phyloP scores from a whole-genome alignment of 192 early-diverging fungal species.

The Entomortierella lignicola region DNA sequence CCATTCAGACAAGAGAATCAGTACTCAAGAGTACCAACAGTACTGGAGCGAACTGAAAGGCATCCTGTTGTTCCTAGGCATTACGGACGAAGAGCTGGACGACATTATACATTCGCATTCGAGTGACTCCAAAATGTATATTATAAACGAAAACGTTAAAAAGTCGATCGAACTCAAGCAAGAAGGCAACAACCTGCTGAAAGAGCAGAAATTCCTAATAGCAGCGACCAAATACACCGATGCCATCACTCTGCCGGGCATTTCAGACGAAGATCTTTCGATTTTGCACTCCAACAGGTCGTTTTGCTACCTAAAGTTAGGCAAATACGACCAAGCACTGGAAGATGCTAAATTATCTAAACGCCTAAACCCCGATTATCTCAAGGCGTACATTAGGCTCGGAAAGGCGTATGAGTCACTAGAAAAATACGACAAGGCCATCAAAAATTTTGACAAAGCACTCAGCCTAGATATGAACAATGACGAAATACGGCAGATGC shows the following conservation, averaged over 20 bases:
- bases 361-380: conserved; percentile 41
- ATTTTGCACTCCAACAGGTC: conserved; percentile 45
- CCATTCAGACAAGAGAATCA: conserved; percentile 43
- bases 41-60: conserved; percentile 40
- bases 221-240: conserved; percentile 43
- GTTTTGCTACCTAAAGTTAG: conserved; percentile 34
- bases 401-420: conserved; percentile 38
- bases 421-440: conserved; percentile 45
- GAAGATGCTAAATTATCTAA: conserved; percentile 42
- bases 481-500: conserved; percentile 40
- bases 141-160: conserved; percentile 39
- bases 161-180: conserved; percentile 38
- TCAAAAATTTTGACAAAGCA: conserved; percentile 43
- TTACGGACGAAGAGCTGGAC: conserved; percentile 42
- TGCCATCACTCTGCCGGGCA: conserved; percentile 41
- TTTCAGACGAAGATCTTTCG: conserved; percentile 36
- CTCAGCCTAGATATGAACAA: conserved; percentile 46
- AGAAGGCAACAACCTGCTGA: conserved; percentile 35
- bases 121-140: conserved; percentile 44
- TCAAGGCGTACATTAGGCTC: conserved; percentile 45
- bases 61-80: conserved; percentile 38
- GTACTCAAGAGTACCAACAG: conserved; percentile 38
- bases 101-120: conserved; percentile 44
- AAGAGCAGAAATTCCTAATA: conserved; percentile 26
- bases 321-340: conserved; percentile 33